These are phyloP conservation scores for Trypanosoma vivax DNA, from an alignment of 208 protist genomes.

Conservation along the genomic window DNA sequence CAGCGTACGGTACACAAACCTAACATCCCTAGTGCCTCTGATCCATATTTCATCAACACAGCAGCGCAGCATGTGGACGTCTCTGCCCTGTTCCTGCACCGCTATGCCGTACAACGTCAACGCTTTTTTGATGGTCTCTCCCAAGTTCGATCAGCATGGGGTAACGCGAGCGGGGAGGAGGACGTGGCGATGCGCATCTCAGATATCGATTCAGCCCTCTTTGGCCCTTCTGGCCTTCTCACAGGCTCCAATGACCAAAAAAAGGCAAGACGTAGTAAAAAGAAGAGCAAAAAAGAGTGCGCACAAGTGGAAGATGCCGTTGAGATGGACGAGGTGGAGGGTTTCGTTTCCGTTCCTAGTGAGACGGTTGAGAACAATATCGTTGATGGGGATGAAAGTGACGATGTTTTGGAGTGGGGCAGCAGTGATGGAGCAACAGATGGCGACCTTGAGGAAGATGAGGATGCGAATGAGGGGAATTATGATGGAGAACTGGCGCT, in stretches of 20 bases:
- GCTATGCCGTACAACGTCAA: conserved; percentile 86
- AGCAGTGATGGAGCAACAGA: conserved; percentile 56
- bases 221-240: conserved; percentile 64
- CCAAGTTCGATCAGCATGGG: conserved; percentile 81
- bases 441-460: conserved; percentile 25
- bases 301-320: conserved; percentile 16
- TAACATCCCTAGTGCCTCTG: conserved; percentile 72
- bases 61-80: conserved; percentile 82
- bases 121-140: conserved; percentile 78
- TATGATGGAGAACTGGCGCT: conserved; percentile 30
- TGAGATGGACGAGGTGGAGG: conserved; percentile 12
- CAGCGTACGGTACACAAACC: conserved; percentile 55
- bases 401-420: conserved; percentile 65
- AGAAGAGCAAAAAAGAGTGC: conserved; percentile 13
- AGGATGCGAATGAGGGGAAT: conserved; percentile 27
- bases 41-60: conserved; percentile 84
- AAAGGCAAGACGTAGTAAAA: not conserved
- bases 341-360: conserved; percentile 8
- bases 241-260: conserved; percentile 14
- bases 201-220: conserved; percentile 64
- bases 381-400: conserved; percentile 43
- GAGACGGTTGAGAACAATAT: conserved; percentile 12
- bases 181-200: conserved; percentile 68
- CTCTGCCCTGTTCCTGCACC: conserved; percentile 77
- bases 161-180: conserved; percentile 69